A percentile compares a stretch with the other conserved stretches of the same genome.
These are phyloP conservation scores for Saitoella complicata DNA, from an alignment of 805 yeast species.

Conservation along the genomic window DNA sequence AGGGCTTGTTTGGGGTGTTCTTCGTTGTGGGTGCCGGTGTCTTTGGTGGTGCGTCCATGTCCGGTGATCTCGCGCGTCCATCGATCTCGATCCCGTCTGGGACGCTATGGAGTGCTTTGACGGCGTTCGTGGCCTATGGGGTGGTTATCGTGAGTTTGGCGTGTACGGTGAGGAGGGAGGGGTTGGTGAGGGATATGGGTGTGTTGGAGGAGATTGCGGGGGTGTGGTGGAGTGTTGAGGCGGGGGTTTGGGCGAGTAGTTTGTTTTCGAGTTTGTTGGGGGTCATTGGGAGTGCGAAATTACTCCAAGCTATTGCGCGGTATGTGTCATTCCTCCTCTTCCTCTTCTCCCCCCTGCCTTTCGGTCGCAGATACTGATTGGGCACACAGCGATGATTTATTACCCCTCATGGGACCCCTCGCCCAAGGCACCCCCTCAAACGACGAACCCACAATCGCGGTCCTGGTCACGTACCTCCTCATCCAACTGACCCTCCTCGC, in stretches of 20 bases:
- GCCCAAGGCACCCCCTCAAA: constrained; percentile 30
- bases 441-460: constrained; percentile 45
- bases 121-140: constrained; percentile 64
- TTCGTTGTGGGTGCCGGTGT: constrained; percentile 99
- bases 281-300: constrained; percentile 84
- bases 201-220: constrained; percentile 69
- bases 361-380: too few relatives aligned
- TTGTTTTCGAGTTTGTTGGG: constrained; percentile 90
- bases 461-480: constrained; percentile 61
- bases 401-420: constrained; percentile 62
- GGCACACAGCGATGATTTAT: constrained; percentile 44
- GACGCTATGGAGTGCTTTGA: constrained; percentile 65
- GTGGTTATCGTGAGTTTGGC: constrained; percentile 75
- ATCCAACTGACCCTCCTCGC: constrained; percentile 78
- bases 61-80: constrained; percentile 78
- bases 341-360: too few relatives aligned
- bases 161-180: constrained; percentile 57
- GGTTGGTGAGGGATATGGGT: constrained; percentile 65
- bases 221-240: constrained; percentile 46
- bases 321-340: too few relatives aligned
- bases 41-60: constrained; percentile 97
- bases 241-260: constrained; percentile 88
- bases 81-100: constrained; percentile 85
- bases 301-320: constrained; percentile 71
- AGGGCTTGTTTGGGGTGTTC: constrained; percentile 80